Conservation (phyloP, 2,329 filamentous ascomycete genomes). For the Tympanopsis confertula region DNA sequence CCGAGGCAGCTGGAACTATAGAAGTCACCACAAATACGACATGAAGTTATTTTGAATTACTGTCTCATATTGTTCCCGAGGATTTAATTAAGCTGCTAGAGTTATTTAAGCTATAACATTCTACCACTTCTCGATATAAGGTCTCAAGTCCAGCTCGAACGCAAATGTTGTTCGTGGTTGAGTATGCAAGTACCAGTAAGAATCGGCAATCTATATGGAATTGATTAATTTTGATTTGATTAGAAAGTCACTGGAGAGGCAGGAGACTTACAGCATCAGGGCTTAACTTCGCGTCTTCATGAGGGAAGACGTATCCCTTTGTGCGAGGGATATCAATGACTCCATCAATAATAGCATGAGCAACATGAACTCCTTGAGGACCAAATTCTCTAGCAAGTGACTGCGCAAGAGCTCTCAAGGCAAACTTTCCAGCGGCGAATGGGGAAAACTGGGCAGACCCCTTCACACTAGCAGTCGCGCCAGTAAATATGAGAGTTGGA, state of each 20-base stretch:
- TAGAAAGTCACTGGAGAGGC: conserved; percentile 1
- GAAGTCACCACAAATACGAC: too few relatives aligned
- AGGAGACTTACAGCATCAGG: conserved; percentile 48
- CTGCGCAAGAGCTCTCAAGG: conserved; percentile 54
- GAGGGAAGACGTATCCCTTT: conserved; percentile 30
- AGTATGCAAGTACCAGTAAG: conserved; percentile 64
- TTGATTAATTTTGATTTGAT: conserved; percentile 1
- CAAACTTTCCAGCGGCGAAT: conserved; percentile 63
- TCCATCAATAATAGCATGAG: conserved; percentile 64
- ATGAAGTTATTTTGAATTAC: too few relatives aligned
- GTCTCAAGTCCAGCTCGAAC: conserved; percentile 60
- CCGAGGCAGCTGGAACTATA: too few relatives aligned
- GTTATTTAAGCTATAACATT: too few relatives aligned
- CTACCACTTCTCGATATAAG: conserved; percentile 57
- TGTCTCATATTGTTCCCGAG: too few relatives aligned
- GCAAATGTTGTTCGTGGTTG: conserved; percentile 62
- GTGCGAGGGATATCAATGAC: conserved; percentile 64
- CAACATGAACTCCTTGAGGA: conserved; percentile 62
- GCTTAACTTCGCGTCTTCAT: conserved; percentile 42
- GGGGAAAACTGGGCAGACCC: conserved; percentile 50
- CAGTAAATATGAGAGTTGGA: conserved; percentile 64
- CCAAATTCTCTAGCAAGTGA: conserved; percentile 64
- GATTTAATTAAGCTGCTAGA: too few relatives aligned
- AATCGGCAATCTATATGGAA: conserved; percentile 52
- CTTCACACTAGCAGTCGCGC: conserved; percentile 61